These are phyloP conservation scores for Yamadazyma paraphyllophila DNA, from an alignment of 805 yeast genomes.

Conservation along the genomic window DNA sequence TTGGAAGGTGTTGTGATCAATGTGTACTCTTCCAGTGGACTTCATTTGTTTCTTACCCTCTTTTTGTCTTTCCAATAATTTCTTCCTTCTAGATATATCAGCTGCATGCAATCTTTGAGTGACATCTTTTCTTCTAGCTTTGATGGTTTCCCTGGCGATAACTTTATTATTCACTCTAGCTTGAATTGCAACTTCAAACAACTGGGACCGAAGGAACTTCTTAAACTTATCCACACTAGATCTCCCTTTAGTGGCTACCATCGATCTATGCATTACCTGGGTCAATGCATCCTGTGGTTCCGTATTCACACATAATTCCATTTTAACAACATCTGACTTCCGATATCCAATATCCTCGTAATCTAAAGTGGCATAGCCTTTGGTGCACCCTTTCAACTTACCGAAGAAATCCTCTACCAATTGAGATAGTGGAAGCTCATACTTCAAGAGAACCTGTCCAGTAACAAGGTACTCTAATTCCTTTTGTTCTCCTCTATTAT, in stretches of 20 bases:
- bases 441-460: slow-evolving; percentile 79
- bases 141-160: slow-evolving; percentile 88
- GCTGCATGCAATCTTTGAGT: slow-evolving; percentile 90
- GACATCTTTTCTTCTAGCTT: slow-evolving; percentile 94
- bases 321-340: slow-evolving; percentile 75
- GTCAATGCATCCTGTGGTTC: slow-evolving; percentile 88
- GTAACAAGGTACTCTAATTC: slow-evolving; percentile 74
- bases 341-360: slow-evolving; percentile 91
- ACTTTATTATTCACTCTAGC: slow-evolving; percentile 79
- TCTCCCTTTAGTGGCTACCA: slow-evolving; percentile 68
- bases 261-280: slow-evolving; percentile 81
- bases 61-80: slow-evolving; percentile 81
- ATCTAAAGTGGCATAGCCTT: slow-evolving; percentile 92
- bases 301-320: slow-evolving; percentile 89
- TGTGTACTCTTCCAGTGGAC: slow-evolving; percentile 71
- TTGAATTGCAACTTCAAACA: slow-evolving; percentile 90
- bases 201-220: slow-evolving; percentile 73
- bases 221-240: slow-evolving; percentile 84
- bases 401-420: slow-evolving; percentile 96
- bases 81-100: slow-evolving; percentile 86
- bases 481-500: slow-evolving; percentile 76
- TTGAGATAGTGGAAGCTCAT: slow-evolving; percentile 82
- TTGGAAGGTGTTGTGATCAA: slow-evolving; percentile 85
- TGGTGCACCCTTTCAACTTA: slow-evolving; percentile 80
- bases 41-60: slow-evolving; percentile 89